Conservation (phyloP, 2,329 filamentous ascomycete species). For the Calonectria montana region DNA sequence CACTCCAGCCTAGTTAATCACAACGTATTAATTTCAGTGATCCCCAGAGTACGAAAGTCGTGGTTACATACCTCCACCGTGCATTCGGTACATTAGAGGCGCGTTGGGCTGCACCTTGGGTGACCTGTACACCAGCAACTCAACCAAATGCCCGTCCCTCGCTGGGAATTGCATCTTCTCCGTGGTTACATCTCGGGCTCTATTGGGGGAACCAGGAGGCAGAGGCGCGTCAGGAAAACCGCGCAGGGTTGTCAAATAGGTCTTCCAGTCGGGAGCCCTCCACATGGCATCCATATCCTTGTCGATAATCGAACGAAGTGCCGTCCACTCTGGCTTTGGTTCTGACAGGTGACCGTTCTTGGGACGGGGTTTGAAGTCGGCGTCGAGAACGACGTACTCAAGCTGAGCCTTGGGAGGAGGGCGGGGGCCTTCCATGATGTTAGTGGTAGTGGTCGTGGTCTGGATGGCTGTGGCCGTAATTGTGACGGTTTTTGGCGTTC, state of each 20-base stretch:
- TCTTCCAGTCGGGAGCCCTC: conserved; percentile 3
- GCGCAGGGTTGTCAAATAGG: neutral
- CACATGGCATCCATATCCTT: neutral
- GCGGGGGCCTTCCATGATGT: neutral
- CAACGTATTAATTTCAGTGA: too few species aligned
- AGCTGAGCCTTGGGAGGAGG: conserved; percentile 10
- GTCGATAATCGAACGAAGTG: conserved; percentile 6
- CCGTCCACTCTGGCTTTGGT: conserved; percentile 12
- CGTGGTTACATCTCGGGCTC: conserved; percentile 24
- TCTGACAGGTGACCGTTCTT: conserved; percentile 37
- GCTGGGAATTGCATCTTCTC: conserved; percentile 28
- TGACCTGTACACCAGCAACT: conserved; percentile 36
- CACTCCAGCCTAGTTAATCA: conserved; percentile 26
- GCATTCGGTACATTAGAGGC: conserved; percentile 38
- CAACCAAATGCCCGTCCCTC: conserved; percentile 30
- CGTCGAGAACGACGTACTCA: conserved; percentile 25
- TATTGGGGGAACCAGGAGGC: conserved; percentile 30
- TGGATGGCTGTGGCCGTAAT: neutral
- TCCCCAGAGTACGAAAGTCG: neutral
- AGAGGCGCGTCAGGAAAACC: conserved; percentile 33
- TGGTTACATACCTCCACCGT: conserved; percentile 34
- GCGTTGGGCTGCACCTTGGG: conserved; percentile 18
- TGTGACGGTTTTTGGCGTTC: neutral
- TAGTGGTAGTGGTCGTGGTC: neutral
- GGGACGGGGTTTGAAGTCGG: conserved; percentile 26